These are phyloP conservation scores for Rhodotorula diobovata DNA, from an alignment of 768 basidiomycete species.

Conservation along the genomic window DNA sequence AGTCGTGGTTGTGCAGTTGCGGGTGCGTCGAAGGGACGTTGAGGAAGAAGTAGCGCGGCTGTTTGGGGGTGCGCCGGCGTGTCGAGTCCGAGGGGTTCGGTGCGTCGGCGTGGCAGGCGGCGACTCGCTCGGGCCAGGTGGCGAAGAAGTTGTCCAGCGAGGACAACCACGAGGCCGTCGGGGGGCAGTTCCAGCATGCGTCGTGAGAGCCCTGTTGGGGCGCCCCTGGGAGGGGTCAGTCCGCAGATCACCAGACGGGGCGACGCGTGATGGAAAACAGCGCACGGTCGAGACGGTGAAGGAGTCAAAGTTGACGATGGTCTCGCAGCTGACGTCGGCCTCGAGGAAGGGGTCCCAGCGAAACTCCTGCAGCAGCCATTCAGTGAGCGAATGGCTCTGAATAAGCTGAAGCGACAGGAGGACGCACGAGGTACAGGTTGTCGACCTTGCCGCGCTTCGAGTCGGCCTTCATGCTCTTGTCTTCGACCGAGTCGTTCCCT, in stretches of 20 bases:
- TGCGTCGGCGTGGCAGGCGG: not conserved
- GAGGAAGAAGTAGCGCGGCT: slow-evolving; percentile 5
- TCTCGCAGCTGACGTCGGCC: slow-evolving; percentile 5
- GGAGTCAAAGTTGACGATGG: slow-evolving; percentile 14
- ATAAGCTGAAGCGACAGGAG: no score
- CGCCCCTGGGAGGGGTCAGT: no score
- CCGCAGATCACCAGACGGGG: no score
- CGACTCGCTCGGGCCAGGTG: not conserved
- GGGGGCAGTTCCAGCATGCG: slow-evolving; percentile 1
- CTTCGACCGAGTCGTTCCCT: slow-evolving; percentile 20
- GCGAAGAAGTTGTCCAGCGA: not conserved
- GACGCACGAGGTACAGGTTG: slow-evolving; percentile 19
- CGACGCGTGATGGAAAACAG: not conserved
- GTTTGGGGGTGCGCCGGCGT: not conserved
- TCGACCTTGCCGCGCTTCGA: not conserved
- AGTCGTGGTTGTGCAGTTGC: slow-evolving; percentile 17
- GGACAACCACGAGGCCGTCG: not conserved
- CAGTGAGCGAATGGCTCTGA: not conserved
- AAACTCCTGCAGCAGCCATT: not conserved
- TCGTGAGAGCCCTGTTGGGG: not conserved
- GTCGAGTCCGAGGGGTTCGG: not conserved
- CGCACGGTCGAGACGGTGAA: slow-evolving; percentile 17
- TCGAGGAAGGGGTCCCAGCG: slow-evolving; percentile 22
- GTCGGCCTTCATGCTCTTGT: slow-evolving; percentile 14
- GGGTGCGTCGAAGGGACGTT: slow-evolving; percentile 20